Base-by-base conservation (phyloP, 306 rosid genomes). In the Cucurbita moschata region DNA sequence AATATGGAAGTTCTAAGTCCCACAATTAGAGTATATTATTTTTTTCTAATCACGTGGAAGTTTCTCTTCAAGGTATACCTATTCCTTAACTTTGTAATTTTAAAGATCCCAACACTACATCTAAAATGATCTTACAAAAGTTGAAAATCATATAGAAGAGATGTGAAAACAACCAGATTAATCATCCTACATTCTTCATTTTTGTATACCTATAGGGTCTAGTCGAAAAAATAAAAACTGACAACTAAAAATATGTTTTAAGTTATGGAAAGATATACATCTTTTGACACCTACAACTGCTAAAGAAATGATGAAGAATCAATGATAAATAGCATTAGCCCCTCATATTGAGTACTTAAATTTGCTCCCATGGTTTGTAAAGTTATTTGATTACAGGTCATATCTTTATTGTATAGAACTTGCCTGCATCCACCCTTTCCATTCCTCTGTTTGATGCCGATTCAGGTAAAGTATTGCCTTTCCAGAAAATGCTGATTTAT, bases 391-490 rank as follows among this genome's bases (percentile, higher is more conserved):
- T 10, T n/a, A 38, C 30, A 39, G 50, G 59, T 74, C 52, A 23
- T 40, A 37, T 70, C 26, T 47, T 73, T 43, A 54, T 66, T 62
- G 72, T 59, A 62, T 74, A 79, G 64, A 26, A 83, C 96, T 84
- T 79, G 91, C 99, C 97, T 95, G 99, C 99, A 95, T 95, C 97
- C 97, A 95, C 77, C 99, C 99, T 79, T 88, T 95, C 99, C 99
- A 95, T 75, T 95, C 99, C 78, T 95, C 99, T 50, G 99, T 95
- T 78, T 95, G 97, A 81, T 95, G 96, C 58, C 99, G 91, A 82
- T 95, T 95, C 66, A 95, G 96, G 82, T 91, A 95, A 66, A 89
- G 96, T 73, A 91, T 78, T 75, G 81, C 87, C 83, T 87, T 91
- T 75, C 86, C 97, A 77, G 99, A 85, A 79, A 91, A 91, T 49